Conservation (phyloP, 2,329 filamentous ascomycete species). For the Stemphylium lycopersici region DNA sequence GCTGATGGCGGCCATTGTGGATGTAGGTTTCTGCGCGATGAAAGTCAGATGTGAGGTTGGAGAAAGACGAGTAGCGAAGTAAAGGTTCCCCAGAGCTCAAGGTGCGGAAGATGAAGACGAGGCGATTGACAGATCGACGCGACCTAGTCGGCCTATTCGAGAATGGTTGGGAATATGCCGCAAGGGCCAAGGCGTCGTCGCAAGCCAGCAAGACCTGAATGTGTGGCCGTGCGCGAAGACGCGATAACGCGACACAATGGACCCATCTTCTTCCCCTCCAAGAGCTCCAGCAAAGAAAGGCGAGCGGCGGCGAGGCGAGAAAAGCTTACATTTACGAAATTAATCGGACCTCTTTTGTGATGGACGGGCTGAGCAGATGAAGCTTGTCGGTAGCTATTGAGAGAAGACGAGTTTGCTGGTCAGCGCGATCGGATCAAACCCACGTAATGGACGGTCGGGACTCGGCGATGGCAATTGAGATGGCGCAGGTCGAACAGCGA, state of each 20-base stretch:
- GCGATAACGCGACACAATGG: constrained; percentile 13
- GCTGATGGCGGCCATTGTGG: constrained; percentile 48
- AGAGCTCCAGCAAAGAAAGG: constrained; percentile 21
- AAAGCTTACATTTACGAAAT: constrained; percentile 43
- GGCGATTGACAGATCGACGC: background rate
- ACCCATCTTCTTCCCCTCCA: constrained; percentile 2
- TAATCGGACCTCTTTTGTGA: constrained; percentile 24
- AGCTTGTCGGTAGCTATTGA: constrained; percentile 29
- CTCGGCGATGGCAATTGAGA: constrained; percentile 25
- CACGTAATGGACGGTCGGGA: constrained; percentile 26
- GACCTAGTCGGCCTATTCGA: background rate
- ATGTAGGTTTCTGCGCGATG: constrained; percentile 28
- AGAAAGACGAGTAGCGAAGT: background rate
- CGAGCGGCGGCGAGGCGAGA: constrained; percentile 1
- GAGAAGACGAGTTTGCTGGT: constrained; percentile 33
- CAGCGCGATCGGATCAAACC: constrained; percentile 36
- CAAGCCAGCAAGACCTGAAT: constrained; percentile 6
- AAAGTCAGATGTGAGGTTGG: constrained; percentile 18
- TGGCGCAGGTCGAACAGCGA: constrained; percentile 30
- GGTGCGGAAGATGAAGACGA: constrained; percentile 11
- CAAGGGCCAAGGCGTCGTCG: constrained; percentile 24
- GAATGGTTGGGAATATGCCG: constrained; percentile 1
- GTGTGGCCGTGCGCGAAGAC: constrained; percentile 10
- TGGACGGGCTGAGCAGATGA: constrained; percentile 15
- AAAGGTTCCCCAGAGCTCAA: constrained; percentile 9